Percentiles rank a stretch among this genome's conserved stretches.
Conservation (phyloP, 176 grass and related monocot species). For the Themeda triandra region DNA sequence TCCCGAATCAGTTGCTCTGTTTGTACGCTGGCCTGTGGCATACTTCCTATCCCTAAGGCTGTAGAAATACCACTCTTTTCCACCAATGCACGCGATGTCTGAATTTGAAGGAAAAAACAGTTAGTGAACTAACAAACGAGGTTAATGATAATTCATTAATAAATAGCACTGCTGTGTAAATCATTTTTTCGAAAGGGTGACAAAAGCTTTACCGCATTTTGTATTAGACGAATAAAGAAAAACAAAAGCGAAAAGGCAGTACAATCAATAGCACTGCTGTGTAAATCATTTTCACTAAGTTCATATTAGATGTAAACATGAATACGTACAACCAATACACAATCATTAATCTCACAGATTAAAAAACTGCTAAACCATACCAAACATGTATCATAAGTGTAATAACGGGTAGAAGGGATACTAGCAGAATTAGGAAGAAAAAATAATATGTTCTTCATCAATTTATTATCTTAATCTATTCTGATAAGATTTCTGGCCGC, state of each 20-base stretch:
- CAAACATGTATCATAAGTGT: neutral
- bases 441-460: neutral
- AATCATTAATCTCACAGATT: neutral
- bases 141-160: neutral
- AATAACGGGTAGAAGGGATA: neutral
- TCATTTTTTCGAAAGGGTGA: no score
- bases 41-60: constrained; percentile 86
- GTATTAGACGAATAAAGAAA: no score
- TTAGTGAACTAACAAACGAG: neutral
- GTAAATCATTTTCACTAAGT: no score
- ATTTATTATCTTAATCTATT: constrained; percentile 15
- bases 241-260: no score
- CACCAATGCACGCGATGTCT: constrained; percentile 80
- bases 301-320: neutral
- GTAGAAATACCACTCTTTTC: constrained; percentile 95
- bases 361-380: neutral
- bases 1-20: constrained; percentile 80
- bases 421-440: neutral
- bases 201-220: no score
- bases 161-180: neutral
- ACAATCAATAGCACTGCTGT: neutral
- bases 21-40: constrained; percentile 76
- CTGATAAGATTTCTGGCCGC: constrained; percentile 23
- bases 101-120: neutral
- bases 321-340: neutral